phyloP scores from a whole-genome alignment of 1,284 basidiomycete species.

The Trichosporon coremiiforme region DNA sequence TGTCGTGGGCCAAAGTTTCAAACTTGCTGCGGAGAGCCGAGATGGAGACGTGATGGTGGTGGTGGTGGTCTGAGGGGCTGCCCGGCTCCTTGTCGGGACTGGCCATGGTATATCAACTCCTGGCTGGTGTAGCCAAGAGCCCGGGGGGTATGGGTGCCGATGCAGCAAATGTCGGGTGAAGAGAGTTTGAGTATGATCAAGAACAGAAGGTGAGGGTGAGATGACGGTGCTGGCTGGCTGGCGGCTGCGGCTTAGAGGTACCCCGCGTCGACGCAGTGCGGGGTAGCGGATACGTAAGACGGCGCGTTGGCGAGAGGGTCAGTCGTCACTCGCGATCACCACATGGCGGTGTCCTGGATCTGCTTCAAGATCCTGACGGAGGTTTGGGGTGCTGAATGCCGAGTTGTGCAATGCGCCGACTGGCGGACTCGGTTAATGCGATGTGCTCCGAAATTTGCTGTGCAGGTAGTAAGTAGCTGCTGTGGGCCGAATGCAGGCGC shows the following conservation, averaged over 20 bases:
- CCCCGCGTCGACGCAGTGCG: slow-evolving; percentile 3
- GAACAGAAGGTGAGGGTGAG: neutral
- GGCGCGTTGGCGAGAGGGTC: neutral
- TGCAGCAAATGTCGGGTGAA: neutral
- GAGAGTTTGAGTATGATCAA: neutral
- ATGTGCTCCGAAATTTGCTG: neutral
- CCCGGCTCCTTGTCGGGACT: neutral
- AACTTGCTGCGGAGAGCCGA: slow-evolving; percentile 45
- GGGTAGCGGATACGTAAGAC: slow-evolving; percentile 15
- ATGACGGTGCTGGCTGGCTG: neutral
- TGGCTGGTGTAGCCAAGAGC: slow-evolving; percentile 4
- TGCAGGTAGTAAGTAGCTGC: neutral
- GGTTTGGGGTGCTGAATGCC: neutral
- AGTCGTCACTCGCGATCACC: neutral
- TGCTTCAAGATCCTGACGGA: neutral
- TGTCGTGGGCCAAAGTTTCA: slow-evolving; percentile 40
- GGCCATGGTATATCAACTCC: slow-evolving; percentile 7
- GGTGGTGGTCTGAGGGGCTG: slow-evolving; percentile 7
- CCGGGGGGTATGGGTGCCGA: neutral
- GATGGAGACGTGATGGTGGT: slow-evolving; percentile 37
- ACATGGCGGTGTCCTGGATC: neutral
- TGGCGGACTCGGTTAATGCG: neutral
- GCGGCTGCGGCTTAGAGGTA: neutral
- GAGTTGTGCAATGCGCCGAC: neutral
- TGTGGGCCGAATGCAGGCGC: no score